Base-by-base conservation (phyloP, 1,139 yeast genomes). In the Suhomyces atakaporum region DNA sequence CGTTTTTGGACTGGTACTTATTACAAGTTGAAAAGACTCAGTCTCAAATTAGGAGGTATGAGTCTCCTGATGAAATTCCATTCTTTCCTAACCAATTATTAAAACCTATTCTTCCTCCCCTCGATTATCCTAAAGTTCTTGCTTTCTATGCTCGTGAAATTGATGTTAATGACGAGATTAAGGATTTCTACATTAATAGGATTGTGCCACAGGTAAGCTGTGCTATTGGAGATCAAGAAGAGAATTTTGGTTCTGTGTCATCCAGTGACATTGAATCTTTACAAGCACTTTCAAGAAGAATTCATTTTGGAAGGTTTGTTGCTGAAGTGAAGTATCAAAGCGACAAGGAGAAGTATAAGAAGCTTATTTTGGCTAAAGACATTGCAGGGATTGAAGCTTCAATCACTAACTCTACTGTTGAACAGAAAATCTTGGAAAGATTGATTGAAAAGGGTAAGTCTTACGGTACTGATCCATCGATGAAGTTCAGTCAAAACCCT, bases 281-380 rank as follows among this genome's bases (percentile, higher is more conserved):
- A 46, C 97, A 90, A 60, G 82, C 96, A 4, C 66, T 92, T 32
- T 85, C 96, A n/a, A 75, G 98, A 53, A 77, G 98, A 56, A 88
- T 92, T 48, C 98, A 92, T 63, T 92, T 92, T 63, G 98, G 97
- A 35, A 87, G 85, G 62, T 92, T 92, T 67, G 98, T 92, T 5
- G 98, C 98, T 5, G 98, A 92, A 58, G 84, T 96, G 27, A 92
- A 92, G 63, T 92, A 79, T 59, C 83, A 74, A 52, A 63, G 71
- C 19, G 95, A 90, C 47, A 75, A 70, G 29, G 86, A 77, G 35
- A 60, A 60, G 36, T 89, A 82, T 63, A 79, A 77, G 2, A 64
- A 73, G 49, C 65, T 89, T 50, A 92, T 92, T 48, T 58, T 67
- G 45, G 77, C 73, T 1, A 74, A 68, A 41, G 96, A 92, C 55